Percentiles rank a stretch among this genome's conserved stretches.
Evolutionary conservation across 768 basidiomycete genomes (phyloP).

Genomic region (Scleroderma citrinum): DNA sequence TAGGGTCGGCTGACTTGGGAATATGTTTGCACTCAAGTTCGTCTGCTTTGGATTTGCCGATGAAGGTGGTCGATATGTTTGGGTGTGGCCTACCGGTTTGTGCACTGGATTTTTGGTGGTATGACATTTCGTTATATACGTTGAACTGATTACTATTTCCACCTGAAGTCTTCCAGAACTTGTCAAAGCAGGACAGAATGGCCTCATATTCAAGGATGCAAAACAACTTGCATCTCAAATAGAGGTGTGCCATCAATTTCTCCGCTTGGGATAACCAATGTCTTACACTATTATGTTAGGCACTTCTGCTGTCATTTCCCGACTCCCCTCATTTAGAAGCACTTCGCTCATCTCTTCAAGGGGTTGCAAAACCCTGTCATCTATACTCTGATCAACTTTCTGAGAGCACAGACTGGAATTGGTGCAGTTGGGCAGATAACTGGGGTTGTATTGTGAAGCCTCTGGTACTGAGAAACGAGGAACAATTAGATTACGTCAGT

Average conservation of each 20-base stretch:
- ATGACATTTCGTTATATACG: slow-evolving; percentile 14
- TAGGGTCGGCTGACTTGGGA: slow-evolving; percentile 89
- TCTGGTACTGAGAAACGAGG: slow-evolving; percentile 35
- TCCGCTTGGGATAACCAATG: neutral
- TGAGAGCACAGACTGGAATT: slow-evolving; percentile 39
- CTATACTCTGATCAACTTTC: slow-evolving; percentile 14
- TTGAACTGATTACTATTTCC: slow-evolving; percentile 2
- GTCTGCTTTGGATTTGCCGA: slow-evolving; percentile 87
- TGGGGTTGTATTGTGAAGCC: slow-evolving; percentile 70
- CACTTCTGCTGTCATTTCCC: slow-evolving; percentile 58
- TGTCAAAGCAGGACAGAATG: slow-evolving; percentile 80
- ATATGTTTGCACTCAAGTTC: slow-evolving; percentile 89
- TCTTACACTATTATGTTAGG: slow-evolving; percentile 30
- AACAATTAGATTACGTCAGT: slow-evolving; percentile 19
- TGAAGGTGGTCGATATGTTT: slow-evolving; percentile 99
- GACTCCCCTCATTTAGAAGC: slow-evolving; percentile 40
- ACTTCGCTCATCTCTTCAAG: slow-evolving; percentile 47
- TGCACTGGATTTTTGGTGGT: slow-evolving; percentile 85
- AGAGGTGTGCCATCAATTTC: slow-evolving; percentile 31
- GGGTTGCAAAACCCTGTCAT: slow-evolving; percentile 23
- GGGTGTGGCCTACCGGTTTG: slow-evolving; percentile 94
- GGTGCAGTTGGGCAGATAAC: slow-evolving; percentile 82
- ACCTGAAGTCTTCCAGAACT: slow-evolving; percentile 70
- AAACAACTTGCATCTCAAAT: slow-evolving; percentile 66
- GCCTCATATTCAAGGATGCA: slow-evolving; percentile 67